Percentiles rank a stretch among this genome's conserved stretches.
phyloP scores from a whole-genome alignment of 2,329 filamentous ascomycete species.

The Lasiodiplodia gonubiensis region DNA sequence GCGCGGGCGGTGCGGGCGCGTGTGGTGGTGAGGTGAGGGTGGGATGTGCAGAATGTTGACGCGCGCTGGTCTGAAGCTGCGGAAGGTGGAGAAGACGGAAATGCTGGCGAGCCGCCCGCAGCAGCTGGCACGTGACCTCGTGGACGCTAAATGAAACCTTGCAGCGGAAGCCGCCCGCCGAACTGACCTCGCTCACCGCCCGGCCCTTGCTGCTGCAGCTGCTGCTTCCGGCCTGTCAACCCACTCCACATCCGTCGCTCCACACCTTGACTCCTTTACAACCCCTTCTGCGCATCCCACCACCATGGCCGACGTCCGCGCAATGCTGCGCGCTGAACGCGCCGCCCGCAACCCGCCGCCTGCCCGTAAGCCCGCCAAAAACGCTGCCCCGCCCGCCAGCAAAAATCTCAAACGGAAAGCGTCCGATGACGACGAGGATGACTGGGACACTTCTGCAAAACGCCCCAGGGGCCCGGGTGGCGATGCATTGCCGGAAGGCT shows the following conservation, averaged over 20 bases:
- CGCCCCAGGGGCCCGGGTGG: conserved; percentile 34
- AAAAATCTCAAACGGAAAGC: conserved; percentile 44
- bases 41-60: conserved; percentile 24
- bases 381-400: conserved; percentile 39
- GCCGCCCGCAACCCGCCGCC: conserved; percentile 38
- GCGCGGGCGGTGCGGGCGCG: conserved; percentile 19
- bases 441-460: conserved; percentile 44
- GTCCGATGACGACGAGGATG: conserved; percentile 37
- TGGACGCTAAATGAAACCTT: background rate
- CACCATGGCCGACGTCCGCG: conserved; percentile 47
- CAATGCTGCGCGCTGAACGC: conserved; percentile 47
- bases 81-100: conserved; percentile 22
- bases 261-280: background rate
- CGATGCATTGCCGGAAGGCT: conserved; percentile 40
- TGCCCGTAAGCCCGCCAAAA: conserved; percentile 39
- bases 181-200: background rate
- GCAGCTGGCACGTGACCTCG: background rate
- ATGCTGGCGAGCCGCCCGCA: conserved; percentile 6
- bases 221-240: conserved; percentile 1
- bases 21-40: conserved; percentile 3
- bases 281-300: background rate
- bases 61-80: conserved; percentile 10
- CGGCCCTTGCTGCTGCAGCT: background rate
- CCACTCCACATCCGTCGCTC: conserved; percentile 2
- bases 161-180: background rate